These are phyloP conservation scores for Aureobasidium vineae DNA, from an alignment of 2,329 filamentous ascomycete species.

Conservation along the genomic window DNA sequence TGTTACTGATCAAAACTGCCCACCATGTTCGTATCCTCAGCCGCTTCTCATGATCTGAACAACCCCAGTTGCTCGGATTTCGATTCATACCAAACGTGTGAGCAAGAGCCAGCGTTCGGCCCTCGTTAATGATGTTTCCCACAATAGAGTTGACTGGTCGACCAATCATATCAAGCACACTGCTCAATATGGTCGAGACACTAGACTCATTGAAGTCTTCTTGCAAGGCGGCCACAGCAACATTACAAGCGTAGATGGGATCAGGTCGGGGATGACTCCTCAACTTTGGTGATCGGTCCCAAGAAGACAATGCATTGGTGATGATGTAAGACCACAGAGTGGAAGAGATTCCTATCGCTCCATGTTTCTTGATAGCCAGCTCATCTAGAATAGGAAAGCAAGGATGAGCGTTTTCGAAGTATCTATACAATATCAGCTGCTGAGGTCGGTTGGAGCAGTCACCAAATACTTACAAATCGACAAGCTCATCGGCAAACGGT, in stretches of 20 bases:
- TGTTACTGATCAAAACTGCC: slow-evolving; percentile 57
- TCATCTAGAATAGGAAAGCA: slow-evolving; percentile 45
- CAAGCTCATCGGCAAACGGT: slow-evolving; percentile 8
- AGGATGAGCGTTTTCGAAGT: slow-evolving; percentile 42
- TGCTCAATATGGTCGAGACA: slow-evolving; percentile 42
- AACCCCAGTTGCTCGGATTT: slow-evolving; percentile 54
- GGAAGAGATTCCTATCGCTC: background rate
- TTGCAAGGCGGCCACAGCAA: slow-evolving; percentile 43
- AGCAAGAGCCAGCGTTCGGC: slow-evolving; percentile 54
- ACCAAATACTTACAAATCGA: slow-evolving; percentile 11
- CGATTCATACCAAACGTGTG: slow-evolving; percentile 58
- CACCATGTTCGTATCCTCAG: slow-evolving; percentile 56
- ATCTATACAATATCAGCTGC: slow-evolving; percentile 33
- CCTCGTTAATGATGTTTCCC: slow-evolving; percentile 54
- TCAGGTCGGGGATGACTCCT: slow-evolving; percentile 36
- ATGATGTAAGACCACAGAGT: slow-evolving; percentile 17
- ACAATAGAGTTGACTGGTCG: slow-evolving; percentile 41
- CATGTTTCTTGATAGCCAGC: slow-evolving; percentile 13
- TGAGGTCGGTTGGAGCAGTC: too few species aligned
- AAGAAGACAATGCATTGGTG: slow-evolving; percentile 9
- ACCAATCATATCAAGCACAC: slow-evolving; percentile 44
- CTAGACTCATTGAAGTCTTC: slow-evolving; percentile 46
- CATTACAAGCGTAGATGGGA: slow-evolving; percentile 44
- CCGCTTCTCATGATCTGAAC: slow-evolving; percentile 52
- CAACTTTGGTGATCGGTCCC: slow-evolving; percentile 4